These are phyloP conservation scores for Mariannaea sp. DNA, from an alignment of 2,329 filamentous ascomycete species.

Conservation along the genomic window DNA sequence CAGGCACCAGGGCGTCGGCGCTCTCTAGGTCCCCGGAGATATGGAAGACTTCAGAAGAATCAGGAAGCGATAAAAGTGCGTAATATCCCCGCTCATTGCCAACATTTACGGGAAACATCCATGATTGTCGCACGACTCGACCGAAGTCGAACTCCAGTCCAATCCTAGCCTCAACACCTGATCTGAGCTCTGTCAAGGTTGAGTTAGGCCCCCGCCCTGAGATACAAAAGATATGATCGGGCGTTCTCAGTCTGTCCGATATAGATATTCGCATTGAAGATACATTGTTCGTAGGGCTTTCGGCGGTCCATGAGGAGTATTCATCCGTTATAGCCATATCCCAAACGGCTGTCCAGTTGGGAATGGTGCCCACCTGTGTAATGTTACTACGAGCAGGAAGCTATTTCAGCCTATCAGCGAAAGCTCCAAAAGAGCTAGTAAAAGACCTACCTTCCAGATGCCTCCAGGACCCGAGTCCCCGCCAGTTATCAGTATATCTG, in stretches of 20 bases:
- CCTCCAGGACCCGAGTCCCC: constrained; percentile 80
- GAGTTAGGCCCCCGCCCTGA: constrained; percentile 67
- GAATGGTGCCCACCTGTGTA: constrained; percentile 54
- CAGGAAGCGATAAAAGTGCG: constrained; percentile 55
- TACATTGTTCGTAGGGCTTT: constrained; percentile 3
- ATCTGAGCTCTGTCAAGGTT: constrained; percentile 69
- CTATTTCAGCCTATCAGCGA: constrained; percentile 40
- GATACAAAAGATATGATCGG: constrained; percentile 67
- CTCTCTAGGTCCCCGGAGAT: constrained; percentile 55
- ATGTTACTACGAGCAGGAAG: constrained; percentile 59
- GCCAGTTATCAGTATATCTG: constrained; percentile 79
- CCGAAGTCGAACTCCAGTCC: constrained; percentile 60
- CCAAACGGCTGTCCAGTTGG: constrained; percentile 66
- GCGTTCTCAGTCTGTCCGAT: constrained; percentile 37
- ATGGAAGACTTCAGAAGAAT: constrained; percentile 53
- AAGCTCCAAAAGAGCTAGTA: too few species aligned
- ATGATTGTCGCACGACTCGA: constrained; percentile 55
- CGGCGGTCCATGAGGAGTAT: constrained; percentile 34
- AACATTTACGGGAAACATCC: constrained; percentile 51
- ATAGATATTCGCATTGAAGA: constrained; percentile 12
- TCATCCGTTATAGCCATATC: constrained; percentile 57
- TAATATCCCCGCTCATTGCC: constrained; percentile 31
- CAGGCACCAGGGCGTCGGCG: constrained; percentile 49
- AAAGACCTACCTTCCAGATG: constrained; percentile 67
- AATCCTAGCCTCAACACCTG: constrained; percentile 72